Conservation (phyloP, 2,329 filamentous ascomycete genomes). For the Sclerotinia spermophila region DNA sequence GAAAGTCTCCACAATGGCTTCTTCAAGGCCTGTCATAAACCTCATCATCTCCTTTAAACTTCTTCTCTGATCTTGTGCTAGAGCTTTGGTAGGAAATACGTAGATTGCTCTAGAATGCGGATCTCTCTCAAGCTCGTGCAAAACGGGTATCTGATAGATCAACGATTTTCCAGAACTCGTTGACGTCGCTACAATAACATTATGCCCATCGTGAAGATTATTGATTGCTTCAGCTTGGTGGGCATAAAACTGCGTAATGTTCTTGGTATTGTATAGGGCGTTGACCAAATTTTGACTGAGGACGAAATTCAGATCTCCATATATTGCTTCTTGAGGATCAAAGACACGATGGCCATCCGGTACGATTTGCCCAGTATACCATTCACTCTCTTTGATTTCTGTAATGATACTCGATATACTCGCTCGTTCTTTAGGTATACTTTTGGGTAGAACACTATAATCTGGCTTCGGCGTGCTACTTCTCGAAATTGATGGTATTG, state of each 20-base stretch:
- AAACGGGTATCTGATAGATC: conserved; percentile 94
- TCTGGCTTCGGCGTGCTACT: conserved; percentile 37
- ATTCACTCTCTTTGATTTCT: conserved; percentile 76
- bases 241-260: conserved; percentile 80
- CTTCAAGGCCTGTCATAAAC: conserved; percentile 74
- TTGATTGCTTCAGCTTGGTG: conserved; percentile 96
- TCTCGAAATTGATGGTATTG: conserved; percentile 50
- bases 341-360: conserved; percentile 90
- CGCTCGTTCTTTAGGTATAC: conserved; percentile 77
- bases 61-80: conserved; percentile 89
- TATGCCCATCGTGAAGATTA: conserved; percentile 70
- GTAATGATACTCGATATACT: conserved; percentile 78
- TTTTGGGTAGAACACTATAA: conserved; percentile 54
- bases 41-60: conserved; percentile 80
- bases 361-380: conserved; percentile 92
- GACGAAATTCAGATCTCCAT: conserved; percentile 78
- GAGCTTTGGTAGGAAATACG: conserved; percentile 94
- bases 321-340: conserved; percentile 75
- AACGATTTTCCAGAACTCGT: conserved; percentile 96
- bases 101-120: conserved; percentile 82
- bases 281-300: conserved; percentile 93
- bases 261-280: conserved; percentile 86
- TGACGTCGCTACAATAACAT: conserved; percentile 91
- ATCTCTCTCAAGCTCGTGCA: conserved; percentile 81
- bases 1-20: conserved; percentile 83